phyloP scores from a whole-genome alignment of 2,329 filamentous ascomycete genomes.

The Aspergillus phoenicis region DNA sequence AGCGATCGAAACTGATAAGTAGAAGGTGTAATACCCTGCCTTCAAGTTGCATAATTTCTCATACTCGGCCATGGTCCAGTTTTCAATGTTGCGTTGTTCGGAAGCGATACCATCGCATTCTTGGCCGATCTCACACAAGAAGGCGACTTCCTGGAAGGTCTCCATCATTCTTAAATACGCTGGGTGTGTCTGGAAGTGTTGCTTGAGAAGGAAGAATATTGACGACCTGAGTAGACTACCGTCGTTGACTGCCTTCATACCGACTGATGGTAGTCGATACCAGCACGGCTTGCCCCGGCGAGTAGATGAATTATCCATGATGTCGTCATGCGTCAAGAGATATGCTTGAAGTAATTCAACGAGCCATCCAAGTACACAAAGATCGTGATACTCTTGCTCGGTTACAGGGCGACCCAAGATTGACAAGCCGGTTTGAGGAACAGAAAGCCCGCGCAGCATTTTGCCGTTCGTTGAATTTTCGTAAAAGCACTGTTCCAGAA shows the following conservation, averaged over 20 bases:
- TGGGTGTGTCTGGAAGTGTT: constrained; percentile 84
- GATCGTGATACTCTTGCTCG: constrained; percentile 76
- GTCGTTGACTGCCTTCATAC: constrained; percentile 97
- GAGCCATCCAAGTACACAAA: constrained; percentile 90
- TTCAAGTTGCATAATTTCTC: constrained; percentile 98
- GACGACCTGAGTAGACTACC: constrained; percentile 87
- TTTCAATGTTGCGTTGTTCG: constrained; percentile 77
- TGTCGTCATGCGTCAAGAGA: constrained; percentile 96
- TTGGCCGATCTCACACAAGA: constrained; percentile 94
- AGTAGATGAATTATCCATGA: constrained; percentile 95
- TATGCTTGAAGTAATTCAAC: constrained; percentile 97
- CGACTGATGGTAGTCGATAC: constrained; percentile 85
- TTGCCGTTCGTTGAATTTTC: too few species aligned
- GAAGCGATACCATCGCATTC: constrained; percentile 90
- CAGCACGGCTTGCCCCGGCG: constrained; percentile 93
- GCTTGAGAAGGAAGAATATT: constrained; percentile 89
- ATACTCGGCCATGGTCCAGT: constrained; percentile 86
- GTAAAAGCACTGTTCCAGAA: too few species aligned
- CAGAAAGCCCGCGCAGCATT: constrained; percentile 79
- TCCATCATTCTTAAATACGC: constrained; percentile 88
- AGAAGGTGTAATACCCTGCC: constrained; percentile 98
- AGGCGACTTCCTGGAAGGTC: constrained; percentile 89
- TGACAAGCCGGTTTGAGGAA: constrained; percentile 54
- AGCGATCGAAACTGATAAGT: constrained; percentile 88
- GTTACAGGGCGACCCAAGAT: constrained; percentile 73